These are phyloP conservation scores for Bruguiera hainesii DNA, from an alignment of 441 rosid species.

Conservation along the genomic window DNA sequence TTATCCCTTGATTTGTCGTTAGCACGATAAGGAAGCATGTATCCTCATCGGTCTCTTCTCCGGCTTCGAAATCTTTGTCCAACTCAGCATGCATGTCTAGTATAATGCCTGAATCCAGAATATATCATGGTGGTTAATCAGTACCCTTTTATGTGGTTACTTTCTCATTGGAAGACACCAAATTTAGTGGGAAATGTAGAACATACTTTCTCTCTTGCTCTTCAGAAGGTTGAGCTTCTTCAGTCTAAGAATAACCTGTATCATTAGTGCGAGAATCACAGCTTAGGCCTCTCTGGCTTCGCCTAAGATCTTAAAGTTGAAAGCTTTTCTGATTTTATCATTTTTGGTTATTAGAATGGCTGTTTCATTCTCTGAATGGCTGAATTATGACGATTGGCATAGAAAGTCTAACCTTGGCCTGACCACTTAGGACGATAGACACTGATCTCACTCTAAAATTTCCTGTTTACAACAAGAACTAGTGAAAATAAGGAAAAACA, in stretches of 20 bases:
- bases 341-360: no score
- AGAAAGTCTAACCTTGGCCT: constrained; percentile 51
- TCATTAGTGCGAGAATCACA: constrained; percentile 12
- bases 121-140: neutral
- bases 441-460: constrained; percentile 60
- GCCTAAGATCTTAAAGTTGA: no score
- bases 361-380: no score
- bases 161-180: neutral
- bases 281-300: neutral
- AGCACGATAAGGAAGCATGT: constrained; percentile 63
- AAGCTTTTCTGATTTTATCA: no score
- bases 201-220: constrained; percentile 66
- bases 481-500: neutral
- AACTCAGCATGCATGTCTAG: constrained; percentile 68
- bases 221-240: constrained; percentile 46
- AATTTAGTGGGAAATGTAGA: neutral
- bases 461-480: constrained; percentile 39
- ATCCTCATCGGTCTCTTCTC: constrained; percentile 48
- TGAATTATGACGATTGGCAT: no score
- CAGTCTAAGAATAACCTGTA: constrained; percentile 51
- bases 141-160: neutral
- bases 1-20: constrained; percentile 51
- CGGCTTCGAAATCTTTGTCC: constrained; percentile 51
- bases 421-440: constrained; percentile 44
- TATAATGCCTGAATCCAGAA: constrained; percentile 46